phyloP scores from a whole-genome alignment of 164 flowering plant species.

The Santalum album region DNA sequence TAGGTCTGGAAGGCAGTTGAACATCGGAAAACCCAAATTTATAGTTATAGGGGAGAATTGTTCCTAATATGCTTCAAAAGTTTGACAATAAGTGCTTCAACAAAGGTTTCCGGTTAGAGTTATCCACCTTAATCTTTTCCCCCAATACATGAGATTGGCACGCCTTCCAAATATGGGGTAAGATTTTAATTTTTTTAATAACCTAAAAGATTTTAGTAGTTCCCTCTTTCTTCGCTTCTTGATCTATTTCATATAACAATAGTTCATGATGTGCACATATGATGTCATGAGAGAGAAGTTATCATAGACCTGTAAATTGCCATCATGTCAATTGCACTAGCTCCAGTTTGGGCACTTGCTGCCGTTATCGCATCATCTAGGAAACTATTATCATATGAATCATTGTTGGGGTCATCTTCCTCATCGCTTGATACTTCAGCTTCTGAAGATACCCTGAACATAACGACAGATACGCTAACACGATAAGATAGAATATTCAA shows the following conservation, averaged over 20 bases:
- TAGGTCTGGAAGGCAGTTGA: too few relatives aligned
- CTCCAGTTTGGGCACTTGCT: conserved; percentile 40
- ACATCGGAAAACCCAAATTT: too few relatives aligned
- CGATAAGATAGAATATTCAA: background rate
- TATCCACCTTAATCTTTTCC: too few relatives aligned
- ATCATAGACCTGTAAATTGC: conserved; percentile 69
- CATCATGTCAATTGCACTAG: conserved; percentile 62
- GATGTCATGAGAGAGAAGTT: conserved; percentile 4
- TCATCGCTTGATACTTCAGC: conserved; percentile 60
- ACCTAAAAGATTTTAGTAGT: background rate
- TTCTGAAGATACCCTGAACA: conserved; percentile 72
- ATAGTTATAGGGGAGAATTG: too few relatives aligned
- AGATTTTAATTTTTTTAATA: too few relatives aligned
- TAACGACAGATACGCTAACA: conserved; percentile 7
- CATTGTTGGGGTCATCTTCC: conserved; percentile 35
- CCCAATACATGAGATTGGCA: too few relatives aligned
- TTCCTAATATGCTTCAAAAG: too few relatives aligned
- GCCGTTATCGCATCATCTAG: conserved; percentile 63
- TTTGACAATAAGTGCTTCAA: too few relatives aligned
- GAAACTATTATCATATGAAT: conserved; percentile 66
- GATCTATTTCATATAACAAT: background rate
- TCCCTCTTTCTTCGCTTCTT: background rate
- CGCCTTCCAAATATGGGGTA: too few relatives aligned
- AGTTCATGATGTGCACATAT: background rate
- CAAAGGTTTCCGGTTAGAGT: too few relatives aligned